A percentile compares a stretch with the other conserved stretches of the same genome.
These are phyloP conservation scores for Coemansia furcata DNA, from an alignment of 192 early-diverging fungal species.

Conservation along the genomic window DNA sequence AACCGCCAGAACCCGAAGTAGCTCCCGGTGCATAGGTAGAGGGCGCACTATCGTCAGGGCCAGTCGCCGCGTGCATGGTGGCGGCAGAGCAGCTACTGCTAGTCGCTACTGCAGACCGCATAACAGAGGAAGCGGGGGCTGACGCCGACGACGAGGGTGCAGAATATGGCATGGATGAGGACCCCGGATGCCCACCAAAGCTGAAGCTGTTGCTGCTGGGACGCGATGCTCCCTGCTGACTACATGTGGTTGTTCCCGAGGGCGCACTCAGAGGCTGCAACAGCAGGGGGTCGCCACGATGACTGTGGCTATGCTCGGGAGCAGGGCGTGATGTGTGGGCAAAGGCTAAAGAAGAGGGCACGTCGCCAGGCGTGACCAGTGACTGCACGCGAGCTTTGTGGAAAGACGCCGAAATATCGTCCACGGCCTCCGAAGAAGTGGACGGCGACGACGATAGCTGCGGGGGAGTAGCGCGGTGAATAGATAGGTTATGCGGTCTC, in stretches of 20 bases:
- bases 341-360: conserved; percentile 9
- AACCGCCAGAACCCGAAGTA: conserved; percentile 1
- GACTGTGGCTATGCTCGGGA: conserved; percentile 14
- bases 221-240: conserved; percentile 17
- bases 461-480: neutral
- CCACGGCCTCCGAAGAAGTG: conserved; percentile 10
- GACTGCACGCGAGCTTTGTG: conserved; percentile 52
- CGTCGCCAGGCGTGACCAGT: conserved; percentile 17
- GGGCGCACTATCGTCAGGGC: conserved; percentile 5
- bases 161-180: neutral
- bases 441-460: conserved; percentile 1
- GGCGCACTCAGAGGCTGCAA: conserved; percentile 32
- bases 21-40: neutral
- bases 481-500: conserved; percentile 5
- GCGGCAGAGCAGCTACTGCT: neutral
- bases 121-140: conserved; percentile 38
- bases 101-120: conserved; percentile 18
- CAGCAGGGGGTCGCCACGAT: conserved; percentile 13
- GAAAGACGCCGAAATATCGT: conserved; percentile 34
- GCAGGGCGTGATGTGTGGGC: conserved; percentile 22
- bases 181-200: neutral
- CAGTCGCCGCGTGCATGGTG: neutral
- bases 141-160: conserved; percentile 26
- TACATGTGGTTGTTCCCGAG: neutral
- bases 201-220: conserved; percentile 49